Percentiles rank a stretch among this genome's conserved stretches.
Evolutionary conservation across 2,329 filamentous ascomycete species (phyloP).

Genomic region (Basipetospora chlamydospora): DNA sequence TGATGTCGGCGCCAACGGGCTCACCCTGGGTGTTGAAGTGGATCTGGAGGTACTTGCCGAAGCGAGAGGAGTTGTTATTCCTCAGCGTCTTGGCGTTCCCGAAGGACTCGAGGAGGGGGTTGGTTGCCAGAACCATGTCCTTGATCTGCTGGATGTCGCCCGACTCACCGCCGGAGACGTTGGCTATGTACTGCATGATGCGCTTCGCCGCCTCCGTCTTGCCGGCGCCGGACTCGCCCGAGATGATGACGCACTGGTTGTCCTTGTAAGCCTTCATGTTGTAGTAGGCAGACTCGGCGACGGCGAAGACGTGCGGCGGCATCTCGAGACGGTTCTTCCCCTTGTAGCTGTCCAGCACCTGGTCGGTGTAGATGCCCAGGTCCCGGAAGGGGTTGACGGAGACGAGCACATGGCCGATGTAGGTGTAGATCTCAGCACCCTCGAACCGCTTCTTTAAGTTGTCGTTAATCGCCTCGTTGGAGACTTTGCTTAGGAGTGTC

Average conservation of each 20-base stretch:
- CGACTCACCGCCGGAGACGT: conserved; percentile 72
- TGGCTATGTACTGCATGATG: conserved; percentile 99
- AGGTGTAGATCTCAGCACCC: conserved; percentile 96
- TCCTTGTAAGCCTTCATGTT: conserved; percentile 99
- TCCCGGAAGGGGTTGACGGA: conserved; percentile 98
- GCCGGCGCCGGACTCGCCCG: conserved; percentile 91
- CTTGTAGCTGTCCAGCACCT: conserved; percentile 83
- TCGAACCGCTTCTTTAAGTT: conserved; percentile 98
- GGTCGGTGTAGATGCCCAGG: conserved; percentile 92
- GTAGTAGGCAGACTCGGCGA: conserved; percentile 93
- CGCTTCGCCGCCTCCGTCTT: conserved; percentile 98
- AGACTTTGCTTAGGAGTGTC: conserved; percentile 94
- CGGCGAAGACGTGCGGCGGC: conserved; percentile 91
- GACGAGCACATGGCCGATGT: conserved; percentile 98
- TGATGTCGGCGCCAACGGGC: conserved; percentile 91
- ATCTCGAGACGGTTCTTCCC: conserved; percentile 95
- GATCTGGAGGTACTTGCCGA: conserved; percentile 96
- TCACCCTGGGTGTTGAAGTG: conserved; percentile 88
- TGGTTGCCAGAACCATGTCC: conserved; percentile 98
- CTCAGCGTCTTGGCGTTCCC: conserved; percentile 95
- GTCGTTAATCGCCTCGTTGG: conserved; percentile 98
- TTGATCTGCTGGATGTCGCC: conserved; percentile 92
- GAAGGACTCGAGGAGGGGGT: conserved; percentile 91
- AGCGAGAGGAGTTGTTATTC: conserved; percentile 97
- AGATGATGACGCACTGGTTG: conserved; percentile 99